phyloP scores from a whole-genome alignment of 2,329 filamentous ascomycete genomes.

The Westerdykella aurantiaca region DNA sequence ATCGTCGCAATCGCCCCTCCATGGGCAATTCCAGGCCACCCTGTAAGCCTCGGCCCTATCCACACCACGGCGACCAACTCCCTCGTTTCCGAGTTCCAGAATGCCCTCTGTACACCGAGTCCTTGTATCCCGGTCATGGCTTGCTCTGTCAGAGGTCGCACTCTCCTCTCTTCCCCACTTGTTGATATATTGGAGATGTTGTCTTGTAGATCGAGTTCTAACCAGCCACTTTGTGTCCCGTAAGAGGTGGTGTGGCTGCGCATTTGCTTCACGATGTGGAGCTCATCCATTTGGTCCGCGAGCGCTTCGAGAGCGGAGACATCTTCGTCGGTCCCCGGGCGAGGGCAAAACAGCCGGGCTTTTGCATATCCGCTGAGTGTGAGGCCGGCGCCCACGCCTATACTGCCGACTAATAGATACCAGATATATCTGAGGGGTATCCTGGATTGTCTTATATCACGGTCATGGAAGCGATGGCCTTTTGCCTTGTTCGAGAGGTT shows the following conservation, averaged over 20 bases:
- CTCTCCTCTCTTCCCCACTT: slow-evolving; percentile 7
- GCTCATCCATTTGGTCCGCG: slow-evolving; percentile 20
- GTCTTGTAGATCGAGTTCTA: slow-evolving; percentile 23
- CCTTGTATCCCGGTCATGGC: slow-evolving; percentile 38
- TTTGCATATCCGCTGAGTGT: not conserved
- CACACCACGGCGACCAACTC: slow-evolving; percentile 60
- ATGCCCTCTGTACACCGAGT: slow-evolving; percentile 54
- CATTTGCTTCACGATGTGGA: slow-evolving; percentile 30
- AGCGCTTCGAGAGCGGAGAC: slow-evolving; percentile 22
- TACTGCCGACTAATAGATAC: not conserved
- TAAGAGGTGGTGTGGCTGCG: slow-evolving; percentile 19
- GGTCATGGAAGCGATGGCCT: not conserved
- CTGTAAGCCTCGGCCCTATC: slow-evolving; percentile 58
- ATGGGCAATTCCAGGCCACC: slow-evolving; percentile 68
- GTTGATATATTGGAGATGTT: slow-evolving; percentile 7
- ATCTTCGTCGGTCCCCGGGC: slow-evolving; percentile 26
- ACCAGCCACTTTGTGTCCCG: slow-evolving; percentile 24
- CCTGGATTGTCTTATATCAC: not conserved
- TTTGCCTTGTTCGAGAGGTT: too few relatives aligned
- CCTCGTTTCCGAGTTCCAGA: slow-evolving; percentile 55
- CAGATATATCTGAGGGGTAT: not conserved
- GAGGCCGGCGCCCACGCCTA: not conserved
- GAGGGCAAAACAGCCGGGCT: slow-evolving; percentile 3
- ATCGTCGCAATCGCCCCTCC: slow-evolving; percentile 64
- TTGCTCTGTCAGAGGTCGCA: slow-evolving; percentile 19